A percentile compares a stretch with the other conserved stretches of the same genome.
Evolutionary conservation across 2,329 filamentous ascomycete species (phyloP).

Genomic region (Eurotiales sp.): DNA sequence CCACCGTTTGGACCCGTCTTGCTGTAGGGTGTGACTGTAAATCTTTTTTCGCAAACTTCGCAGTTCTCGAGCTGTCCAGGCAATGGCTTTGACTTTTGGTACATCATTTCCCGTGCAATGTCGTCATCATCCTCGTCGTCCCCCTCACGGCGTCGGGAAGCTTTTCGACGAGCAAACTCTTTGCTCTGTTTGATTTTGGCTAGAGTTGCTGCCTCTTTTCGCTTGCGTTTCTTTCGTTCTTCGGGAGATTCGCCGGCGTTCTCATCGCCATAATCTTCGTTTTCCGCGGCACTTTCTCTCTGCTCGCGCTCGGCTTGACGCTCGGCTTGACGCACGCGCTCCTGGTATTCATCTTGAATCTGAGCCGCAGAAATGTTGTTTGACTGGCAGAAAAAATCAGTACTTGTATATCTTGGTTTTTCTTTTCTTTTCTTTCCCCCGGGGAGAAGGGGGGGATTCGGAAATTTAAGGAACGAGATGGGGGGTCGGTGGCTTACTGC

Average conservation of each 20-base stretch:
- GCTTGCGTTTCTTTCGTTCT: slow-evolving; percentile 54
- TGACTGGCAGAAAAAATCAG: slow-evolving; percentile 35
- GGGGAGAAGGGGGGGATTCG: no score
- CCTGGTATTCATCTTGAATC: slow-evolving; percentile 58
- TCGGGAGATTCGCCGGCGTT: slow-evolving; percentile 39
- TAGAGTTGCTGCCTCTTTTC: slow-evolving; percentile 46
- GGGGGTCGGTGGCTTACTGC: slow-evolving; percentile 45
- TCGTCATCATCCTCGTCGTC: slow-evolving; percentile 46
- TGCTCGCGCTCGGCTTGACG: slow-evolving; percentile 30
- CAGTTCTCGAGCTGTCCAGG: slow-evolving; percentile 89
- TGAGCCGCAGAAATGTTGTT: slow-evolving; percentile 65
- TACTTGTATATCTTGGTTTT: background rate
- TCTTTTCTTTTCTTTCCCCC: no score
- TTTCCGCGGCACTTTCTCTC: slow-evolving; percentile 29
- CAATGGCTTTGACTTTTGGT: slow-evolving; percentile 55
- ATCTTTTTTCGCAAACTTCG: slow-evolving; percentile 77
- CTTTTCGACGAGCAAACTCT: slow-evolving; percentile 45
- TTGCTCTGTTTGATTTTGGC: slow-evolving; percentile 50
- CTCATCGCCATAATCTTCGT: slow-evolving; percentile 31
- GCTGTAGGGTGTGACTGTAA: slow-evolving; percentile 88
- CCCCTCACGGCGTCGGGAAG: slow-evolving; percentile 38
- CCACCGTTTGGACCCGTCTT: slow-evolving; percentile 78
- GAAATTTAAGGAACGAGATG: background rate
- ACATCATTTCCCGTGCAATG: slow-evolving; percentile 50
- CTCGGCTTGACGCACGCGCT: slow-evolving; percentile 49